A percentile compares a stretch with the other conserved stretches of the same genome.
Conservation (phyloP, 192 early-diverging fungal genomes). For the Coemansia sp. region DNA sequence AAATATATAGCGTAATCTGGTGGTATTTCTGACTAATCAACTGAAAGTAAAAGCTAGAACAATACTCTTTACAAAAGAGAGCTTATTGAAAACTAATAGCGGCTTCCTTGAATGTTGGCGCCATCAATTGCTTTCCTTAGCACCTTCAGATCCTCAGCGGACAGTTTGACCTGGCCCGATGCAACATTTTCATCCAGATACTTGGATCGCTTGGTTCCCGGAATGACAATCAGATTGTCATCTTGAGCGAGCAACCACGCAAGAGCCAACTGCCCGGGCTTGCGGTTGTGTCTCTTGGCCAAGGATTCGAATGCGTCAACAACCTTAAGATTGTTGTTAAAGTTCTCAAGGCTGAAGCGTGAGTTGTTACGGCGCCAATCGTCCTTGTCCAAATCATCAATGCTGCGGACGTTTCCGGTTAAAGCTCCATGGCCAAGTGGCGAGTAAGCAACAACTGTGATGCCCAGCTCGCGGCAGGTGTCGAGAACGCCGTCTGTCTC, state of each 20-base stretch:
- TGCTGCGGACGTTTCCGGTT: constrained; percentile 39
- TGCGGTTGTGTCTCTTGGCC: constrained; percentile 59
- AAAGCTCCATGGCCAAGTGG: constrained; percentile 72
- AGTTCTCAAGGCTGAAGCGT: constrained; percentile 62
- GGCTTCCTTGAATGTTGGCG: constrained; percentile 26
- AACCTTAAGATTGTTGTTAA: constrained; percentile 61
- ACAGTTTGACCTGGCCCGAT: constrained; percentile 35
- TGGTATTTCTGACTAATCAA: too few relatives aligned
- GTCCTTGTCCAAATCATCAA: constrained; percentile 53
- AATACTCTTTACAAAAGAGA: too few relatives aligned
- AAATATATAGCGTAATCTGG: too few relatives aligned
- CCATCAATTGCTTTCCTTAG: constrained; percentile 30
- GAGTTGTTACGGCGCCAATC: constrained; percentile 58
- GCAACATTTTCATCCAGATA: constrained; percentile 45
- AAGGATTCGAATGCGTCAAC: constrained; percentile 55
- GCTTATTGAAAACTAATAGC: constrained; percentile 31
- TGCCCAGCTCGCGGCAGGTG: constrained; percentile 69
- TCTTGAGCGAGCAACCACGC: too few relatives aligned
- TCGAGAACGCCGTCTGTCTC: constrained; percentile 67
- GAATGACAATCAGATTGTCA: constrained; percentile 7
- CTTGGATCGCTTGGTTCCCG: constrained; percentile 57
- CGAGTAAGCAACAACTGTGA: constrained; percentile 72
- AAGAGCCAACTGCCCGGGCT: constrained; percentile 38
- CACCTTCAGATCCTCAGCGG: constrained; percentile 25
- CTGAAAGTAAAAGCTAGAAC: too few relatives aligned